Evolutionary conservation across 2,329 filamentous ascomycete genomes (phyloP), one percentile per base, ranked within the genome.

Genomic region (Aureobasidium lini): DNA sequence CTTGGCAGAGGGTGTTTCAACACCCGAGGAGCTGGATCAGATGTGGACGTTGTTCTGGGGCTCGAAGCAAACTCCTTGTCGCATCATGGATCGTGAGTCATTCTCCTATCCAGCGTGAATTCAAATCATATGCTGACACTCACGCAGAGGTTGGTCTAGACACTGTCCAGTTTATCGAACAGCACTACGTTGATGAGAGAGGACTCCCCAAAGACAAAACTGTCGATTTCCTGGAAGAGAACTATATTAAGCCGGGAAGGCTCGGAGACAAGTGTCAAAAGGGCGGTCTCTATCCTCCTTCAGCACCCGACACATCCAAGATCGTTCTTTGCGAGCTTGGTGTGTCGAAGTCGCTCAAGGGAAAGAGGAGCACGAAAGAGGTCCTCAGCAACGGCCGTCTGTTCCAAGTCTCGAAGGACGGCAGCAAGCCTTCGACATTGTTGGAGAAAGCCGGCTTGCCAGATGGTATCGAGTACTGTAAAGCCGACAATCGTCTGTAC

Each of bases 141-240:
- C n/a, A 18, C 4, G 11, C 18, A 40, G 46, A 49, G 46, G 16
- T 82, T 29, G 80, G 79, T 0, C 69, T 83, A 0, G 80, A 83
- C 59, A 82, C 79, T 0, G 78, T 82, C 3, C 71, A 76, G 0
- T 75, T 79, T 57, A 82, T 83, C 53, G 80, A 83, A 61, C 64
- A 76, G 36, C 76, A 82, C 61, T 82, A 83, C 64, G 71, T 82
- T 57, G 62, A 72, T 1, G 80, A 82, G 64, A 75, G 80, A 5
- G 71, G 73, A 1, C 69, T 82, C 0, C 64, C 71, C 2, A 54
- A 68, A 0, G 67, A 67, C 1, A 70, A 73, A 11, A 76, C 77
- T 0, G 71, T 80, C 11, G 70, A 79, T 58, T 82, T 71, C 61
- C 69, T 83, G 3, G 68, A 73, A 18, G 68, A 71, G 6, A 69